Percentiles rank a stretch among this genome's conserved stretches.
These are phyloP conservation scores for Cladosporium sp. DNA, from an alignment of 2,329 filamentous ascomycete genomes.

Conservation along the genomic window DNA sequence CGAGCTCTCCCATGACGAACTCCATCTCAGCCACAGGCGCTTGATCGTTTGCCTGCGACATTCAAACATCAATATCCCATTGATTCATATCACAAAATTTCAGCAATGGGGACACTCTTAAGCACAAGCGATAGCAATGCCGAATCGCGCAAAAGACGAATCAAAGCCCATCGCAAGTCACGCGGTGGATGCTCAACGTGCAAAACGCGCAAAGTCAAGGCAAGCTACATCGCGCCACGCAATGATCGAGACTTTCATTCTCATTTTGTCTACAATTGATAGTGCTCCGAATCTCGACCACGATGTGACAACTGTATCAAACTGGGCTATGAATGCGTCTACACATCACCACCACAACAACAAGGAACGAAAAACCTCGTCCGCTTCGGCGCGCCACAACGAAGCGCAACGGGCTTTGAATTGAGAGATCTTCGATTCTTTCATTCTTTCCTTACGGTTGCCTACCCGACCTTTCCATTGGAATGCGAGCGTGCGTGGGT, in stretches of 20 bases:
- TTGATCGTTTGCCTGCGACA: not conserved
- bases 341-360: not conserved
- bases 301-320: slow-evolving; percentile 7
- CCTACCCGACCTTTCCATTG: slow-evolving; percentile 5
- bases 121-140: not conserved
- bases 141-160: slow-evolving; percentile 1
- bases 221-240: not conserved
- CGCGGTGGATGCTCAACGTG: slow-evolving; percentile 7
- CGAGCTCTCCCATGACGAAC: not conserved
- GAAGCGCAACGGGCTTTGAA: not conserved
- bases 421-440: slow-evolving; percentile 5
- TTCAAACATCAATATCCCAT: not conserved
- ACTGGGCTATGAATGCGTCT: slow-evolving; percentile 6
- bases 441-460: slow-evolving; percentile 5
- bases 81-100: no score
- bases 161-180: slow-evolving; percentile 5
- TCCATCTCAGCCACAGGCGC: not conserved
- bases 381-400: slow-evolving; percentile 1
- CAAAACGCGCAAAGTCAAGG: slow-evolving; percentile 10
- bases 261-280: not conserved
- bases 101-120: not conserved
- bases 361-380: slow-evolving; percentile 1
- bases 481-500: slow-evolving; percentile 6
- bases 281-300: slow-evolving; percentile 8
- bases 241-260: not conserved